These are phyloP conservation scores for Hanseniaspora taiwanica DNA, from an alignment of 805 yeast genomes.

Conservation along the genomic window DNA sequence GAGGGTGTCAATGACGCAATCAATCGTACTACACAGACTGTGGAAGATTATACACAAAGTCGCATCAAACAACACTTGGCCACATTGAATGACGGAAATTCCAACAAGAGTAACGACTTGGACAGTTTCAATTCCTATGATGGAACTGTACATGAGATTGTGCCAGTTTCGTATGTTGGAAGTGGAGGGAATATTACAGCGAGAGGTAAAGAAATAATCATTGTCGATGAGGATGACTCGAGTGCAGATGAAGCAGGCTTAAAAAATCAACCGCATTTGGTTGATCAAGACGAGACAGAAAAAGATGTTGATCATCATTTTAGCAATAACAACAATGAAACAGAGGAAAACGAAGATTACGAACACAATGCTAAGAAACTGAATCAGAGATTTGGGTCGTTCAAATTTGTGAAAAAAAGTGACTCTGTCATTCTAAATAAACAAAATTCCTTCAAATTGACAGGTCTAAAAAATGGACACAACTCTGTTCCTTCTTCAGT, in stretches of 20 bases:
- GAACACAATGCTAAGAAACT: not conserved
- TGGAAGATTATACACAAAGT: too few relatives aligned
- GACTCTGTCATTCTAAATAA: not conserved
- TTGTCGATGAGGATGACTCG: not conserved
- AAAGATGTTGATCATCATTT: too few relatives aligned
- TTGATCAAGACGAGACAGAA: too few relatives aligned
- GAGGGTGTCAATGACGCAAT: too few relatives aligned
- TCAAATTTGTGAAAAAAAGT: not conserved
- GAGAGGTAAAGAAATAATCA: not conserved
- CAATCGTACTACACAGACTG: too few relatives aligned
- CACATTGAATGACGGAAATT: too few relatives aligned
- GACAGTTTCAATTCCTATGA: not conserved
- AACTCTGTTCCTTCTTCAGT: conserved; percentile 9
- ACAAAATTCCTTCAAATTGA: conserved; percentile 1
- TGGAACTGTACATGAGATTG: not conserved
- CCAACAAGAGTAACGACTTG: too few relatives aligned
- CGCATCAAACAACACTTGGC: not conserved
- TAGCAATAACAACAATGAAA: too few relatives aligned
- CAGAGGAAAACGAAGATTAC: not conserved
- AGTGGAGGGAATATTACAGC: not conserved
- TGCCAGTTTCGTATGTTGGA: not conserved
- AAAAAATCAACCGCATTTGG: too few relatives aligned
- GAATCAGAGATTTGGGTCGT: not conserved
- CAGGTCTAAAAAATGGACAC: conserved; percentile 7
- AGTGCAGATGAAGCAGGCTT: too few relatives aligned